phyloP scores from a whole-genome alignment of 2,329 filamentous ascomycete genomes.

The Cercospora janseana region DNA sequence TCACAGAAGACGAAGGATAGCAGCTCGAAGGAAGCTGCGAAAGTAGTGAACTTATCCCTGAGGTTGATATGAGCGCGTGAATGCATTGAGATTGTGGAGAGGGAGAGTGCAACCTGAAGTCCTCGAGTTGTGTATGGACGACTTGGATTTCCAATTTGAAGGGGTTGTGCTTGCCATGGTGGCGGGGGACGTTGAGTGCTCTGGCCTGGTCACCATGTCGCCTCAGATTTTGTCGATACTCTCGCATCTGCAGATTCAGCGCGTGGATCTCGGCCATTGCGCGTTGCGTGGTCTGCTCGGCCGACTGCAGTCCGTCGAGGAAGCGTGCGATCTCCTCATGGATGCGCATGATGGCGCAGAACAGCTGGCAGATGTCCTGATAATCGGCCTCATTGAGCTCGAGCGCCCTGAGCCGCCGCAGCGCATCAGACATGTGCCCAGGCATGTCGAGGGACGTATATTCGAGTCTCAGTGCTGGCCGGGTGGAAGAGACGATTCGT shows the following conservation, averaged over 20 bases:
- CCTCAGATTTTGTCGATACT: not conserved
- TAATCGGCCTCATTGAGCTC: not conserved
- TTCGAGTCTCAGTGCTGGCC: too few relatives aligned
- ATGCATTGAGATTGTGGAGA: not conserved
- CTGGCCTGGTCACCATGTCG: not conserved
- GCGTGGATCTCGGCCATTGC: not conserved
- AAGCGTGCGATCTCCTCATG: not conserved
- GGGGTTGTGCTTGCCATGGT: slow-evolving; percentile 5
- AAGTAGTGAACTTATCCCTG: slow-evolving; percentile 1
- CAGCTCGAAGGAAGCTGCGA: slow-evolving; percentile 1
- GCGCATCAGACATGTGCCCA: not conserved
- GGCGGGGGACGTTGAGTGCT: slow-evolving; percentile 1
- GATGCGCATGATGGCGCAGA: not conserved
- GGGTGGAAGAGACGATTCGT: too few relatives aligned
- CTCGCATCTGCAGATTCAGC: not conserved
- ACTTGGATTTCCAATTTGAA: slow-evolving; percentile 7
- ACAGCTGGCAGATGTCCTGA: slow-evolving; percentile 1
- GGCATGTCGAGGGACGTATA: slow-evolving; percentile 8
- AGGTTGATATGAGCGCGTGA: not conserved
- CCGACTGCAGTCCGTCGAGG: slow-evolving; percentile 3
- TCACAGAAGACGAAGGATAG: slow-evolving; percentile 1
- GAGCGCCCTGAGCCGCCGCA: not conserved
- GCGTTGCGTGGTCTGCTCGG: slow-evolving; percentile 1
- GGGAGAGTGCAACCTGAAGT: not conserved
- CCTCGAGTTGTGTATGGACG: slow-evolving; percentile 1